phyloP scores from a whole-genome alignment of 305 asterid genomes.

The Solanum hybrid region DNA sequence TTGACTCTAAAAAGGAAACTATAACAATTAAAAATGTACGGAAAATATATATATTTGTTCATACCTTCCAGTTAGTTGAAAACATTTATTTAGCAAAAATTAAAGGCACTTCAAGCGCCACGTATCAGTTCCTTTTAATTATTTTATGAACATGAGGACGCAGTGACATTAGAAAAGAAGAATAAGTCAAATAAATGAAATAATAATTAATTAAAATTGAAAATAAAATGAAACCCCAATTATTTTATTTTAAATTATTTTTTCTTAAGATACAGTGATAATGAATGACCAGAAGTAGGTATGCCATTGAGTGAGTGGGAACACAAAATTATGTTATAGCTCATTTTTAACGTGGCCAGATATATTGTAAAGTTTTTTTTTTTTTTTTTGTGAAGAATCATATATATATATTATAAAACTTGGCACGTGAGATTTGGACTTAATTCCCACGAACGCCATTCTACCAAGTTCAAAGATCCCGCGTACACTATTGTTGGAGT shows the following conservation, averaged over 20 bases:
- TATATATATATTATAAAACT: background rate
- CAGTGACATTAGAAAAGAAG: background rate
- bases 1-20: fast-evolving
- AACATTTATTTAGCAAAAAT: background rate
- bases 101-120: background rate
- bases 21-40: too few species aligned
- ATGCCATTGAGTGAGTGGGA: background rate
- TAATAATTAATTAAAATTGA: background rate
- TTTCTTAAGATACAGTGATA: background rate
- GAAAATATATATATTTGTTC: background rate
- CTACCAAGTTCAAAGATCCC: background rate
- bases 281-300: background rate
- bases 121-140: background rate
- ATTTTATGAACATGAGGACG: background rate
- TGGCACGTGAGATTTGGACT: background rate
- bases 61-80: background rate
- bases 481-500: background rate
- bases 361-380: background rate
- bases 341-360: background rate
- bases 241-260: background rate
- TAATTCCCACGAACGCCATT: background rate
- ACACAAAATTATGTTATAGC: background rate
- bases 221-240: background rate
- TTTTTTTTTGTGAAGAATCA: background rate
- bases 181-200: background rate